Evolutionary conservation across 441 rosid species (phyloP).

Genomic region (Lepidium campestre): DNA sequence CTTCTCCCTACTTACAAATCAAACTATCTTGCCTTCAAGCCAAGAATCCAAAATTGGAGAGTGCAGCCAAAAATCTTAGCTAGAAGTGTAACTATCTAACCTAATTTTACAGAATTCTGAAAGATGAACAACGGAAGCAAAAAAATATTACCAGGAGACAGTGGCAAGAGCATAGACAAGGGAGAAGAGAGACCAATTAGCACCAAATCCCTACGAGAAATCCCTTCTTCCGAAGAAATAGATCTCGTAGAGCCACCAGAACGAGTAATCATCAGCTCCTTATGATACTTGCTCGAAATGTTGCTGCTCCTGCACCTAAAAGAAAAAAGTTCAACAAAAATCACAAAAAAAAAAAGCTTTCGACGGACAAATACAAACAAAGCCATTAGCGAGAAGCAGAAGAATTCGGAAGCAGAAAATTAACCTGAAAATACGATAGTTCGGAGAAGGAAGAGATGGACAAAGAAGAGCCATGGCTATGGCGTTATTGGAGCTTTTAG

Average conservation of each 20-base stretch:
- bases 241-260: constrained; percentile 33
- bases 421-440: constrained; percentile 38
- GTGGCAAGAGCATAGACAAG: constrained; percentile 36
- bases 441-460: constrained; percentile 27
- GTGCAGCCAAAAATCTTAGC: no score
- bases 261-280: constrained; percentile 28
- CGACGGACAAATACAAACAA: neutral
- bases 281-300: constrained; percentile 35
- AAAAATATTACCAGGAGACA: constrained; percentile 38
- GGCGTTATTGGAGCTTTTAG: constrained; percentile 16
- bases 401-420: neutral
- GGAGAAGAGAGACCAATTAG: constrained; percentile 64
- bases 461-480: constrained; percentile 46
- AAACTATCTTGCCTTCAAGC: neutral
- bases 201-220: constrained; percentile 65
- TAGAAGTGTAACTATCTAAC: neutral
- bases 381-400: neutral
- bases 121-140: neutral
- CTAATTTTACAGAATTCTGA: neutral
- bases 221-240: constrained; percentile 22
- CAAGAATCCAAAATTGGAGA: neutral
- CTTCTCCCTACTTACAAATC: neutral
- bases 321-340: constrained; percentile 6
- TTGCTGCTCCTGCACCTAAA: constrained; percentile 34
- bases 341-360: neutral